Base-by-base conservation (phyloP, 805 yeast species). In the Candida lessepsii region DNA sequence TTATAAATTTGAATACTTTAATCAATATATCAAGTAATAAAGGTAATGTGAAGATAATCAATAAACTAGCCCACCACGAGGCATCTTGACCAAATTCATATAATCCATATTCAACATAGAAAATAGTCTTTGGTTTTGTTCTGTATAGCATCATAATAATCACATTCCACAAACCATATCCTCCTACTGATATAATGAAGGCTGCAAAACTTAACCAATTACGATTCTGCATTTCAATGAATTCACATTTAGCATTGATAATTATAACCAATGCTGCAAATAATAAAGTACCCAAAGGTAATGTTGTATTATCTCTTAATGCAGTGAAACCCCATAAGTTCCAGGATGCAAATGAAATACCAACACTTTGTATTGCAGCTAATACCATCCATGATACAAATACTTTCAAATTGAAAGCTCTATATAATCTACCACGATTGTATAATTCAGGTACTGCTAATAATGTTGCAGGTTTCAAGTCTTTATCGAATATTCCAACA, bases 401-500 rank as follows among this genome's bases (percentile, higher is more conserved):
- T 4, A 86, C 66, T 39, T 61, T 63, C 49, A 89, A 56, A 53
- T 85, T 85, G 64, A 93, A 91, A 3, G 81, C 83, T 55, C 80
- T 76, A 49, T 81, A 84, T 27, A 76, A 65, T 40, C 93, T 75
- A 2, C 98, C 97, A 35, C 73, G 79, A 2, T 80, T 52, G 57
- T 93, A 93, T 19, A 93, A 67, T 60, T 90, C 96, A 0, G 99
- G 99, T 4, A 89, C 85, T 0, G 98, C 93, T 37, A 91, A 59
- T 39, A 93, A 70, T 0, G 98, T 91, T 1, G 93, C 78, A 1
- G 98, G 95, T 35, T 80, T 73, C 57, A 93, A 70, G 54, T 93
- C 99, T 56, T 84, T 85, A 53, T 91, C 96, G 61, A 93, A 84
- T 80, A 90, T 86, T n/a, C 99, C 99, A 39, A 93, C 71, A 54